phyloP scores from a whole-genome alignment of 2,329 filamentous ascomycete species.

The Alternaria arbusti region DNA sequence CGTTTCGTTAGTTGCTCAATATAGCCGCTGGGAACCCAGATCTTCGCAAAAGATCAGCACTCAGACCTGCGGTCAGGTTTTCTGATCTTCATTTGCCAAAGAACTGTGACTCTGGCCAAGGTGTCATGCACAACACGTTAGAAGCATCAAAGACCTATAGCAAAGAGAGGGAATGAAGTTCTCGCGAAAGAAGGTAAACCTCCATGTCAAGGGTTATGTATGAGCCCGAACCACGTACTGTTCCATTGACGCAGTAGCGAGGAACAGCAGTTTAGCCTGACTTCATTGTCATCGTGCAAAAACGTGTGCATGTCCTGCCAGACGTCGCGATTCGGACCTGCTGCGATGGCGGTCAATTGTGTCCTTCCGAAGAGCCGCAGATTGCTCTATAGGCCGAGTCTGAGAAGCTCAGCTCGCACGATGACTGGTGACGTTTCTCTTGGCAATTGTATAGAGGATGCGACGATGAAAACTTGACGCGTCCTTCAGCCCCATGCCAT shows the following conservation, averaged over 20 bases:
- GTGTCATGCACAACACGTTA: background rate
- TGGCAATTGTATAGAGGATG: conserved; percentile 9
- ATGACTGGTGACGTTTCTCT: conserved; percentile 5
- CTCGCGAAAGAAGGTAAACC: background rate
- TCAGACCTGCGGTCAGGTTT: background rate
- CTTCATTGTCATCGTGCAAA: conserved; percentile 4
- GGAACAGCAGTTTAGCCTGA: background rate
- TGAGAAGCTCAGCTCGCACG: background rate
- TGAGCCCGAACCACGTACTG: conserved; percentile 2
- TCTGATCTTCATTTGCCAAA: background rate
- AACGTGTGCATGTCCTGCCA: background rate
- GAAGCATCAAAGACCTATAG: background rate
- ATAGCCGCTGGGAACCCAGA: background rate
- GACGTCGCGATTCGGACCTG: background rate
- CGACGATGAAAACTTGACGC: background rate
- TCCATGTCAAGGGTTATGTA: background rate
- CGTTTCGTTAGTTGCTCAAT: background rate
- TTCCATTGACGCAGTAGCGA: background rate
- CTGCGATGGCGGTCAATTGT: background rate
- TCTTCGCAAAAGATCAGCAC: background rate
- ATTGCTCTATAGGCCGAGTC: background rate
- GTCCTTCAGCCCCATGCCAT: conserved; percentile 12
- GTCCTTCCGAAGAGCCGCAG: background rate
- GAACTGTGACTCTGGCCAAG: background rate
- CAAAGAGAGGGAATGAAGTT: background rate